These are phyloP conservation scores for Pseudomassariella vexata DNA, from an alignment of 2,329 filamentous ascomycete species.

Conservation along the genomic window DNA sequence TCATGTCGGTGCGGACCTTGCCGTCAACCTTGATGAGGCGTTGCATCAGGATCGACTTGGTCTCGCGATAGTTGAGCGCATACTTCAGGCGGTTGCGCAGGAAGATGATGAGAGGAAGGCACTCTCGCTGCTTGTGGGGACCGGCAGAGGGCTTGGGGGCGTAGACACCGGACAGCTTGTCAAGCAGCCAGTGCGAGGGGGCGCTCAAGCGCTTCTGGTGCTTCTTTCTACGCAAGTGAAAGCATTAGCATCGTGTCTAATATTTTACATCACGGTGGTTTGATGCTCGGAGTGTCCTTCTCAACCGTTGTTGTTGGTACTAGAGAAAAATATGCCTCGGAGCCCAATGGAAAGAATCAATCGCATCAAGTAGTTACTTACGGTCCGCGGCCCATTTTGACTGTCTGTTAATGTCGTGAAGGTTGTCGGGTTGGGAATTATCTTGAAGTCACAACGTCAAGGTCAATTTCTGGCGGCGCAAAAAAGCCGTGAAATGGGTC, in stretches of 20 bases:
- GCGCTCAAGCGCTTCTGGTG: conserved; percentile 99
- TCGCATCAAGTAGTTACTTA: conserved; percentile 31
- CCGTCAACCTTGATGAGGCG: conserved; percentile 98
- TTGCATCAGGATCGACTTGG: conserved; percentile 98
- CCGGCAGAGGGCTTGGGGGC: conserved; percentile 67
- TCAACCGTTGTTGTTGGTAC: background rate
- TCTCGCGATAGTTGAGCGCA: conserved; percentile 97
- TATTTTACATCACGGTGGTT: conserved; percentile 9
- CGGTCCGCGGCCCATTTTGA: conserved; percentile 46
- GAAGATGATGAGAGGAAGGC: conserved; percentile 98
- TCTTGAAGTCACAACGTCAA: too few relatives aligned
- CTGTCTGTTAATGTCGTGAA: conserved; percentile 28
- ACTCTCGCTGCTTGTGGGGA: conserved; percentile 99
- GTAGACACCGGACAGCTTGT: conserved; percentile 96
- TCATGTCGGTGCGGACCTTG: conserved; percentile 98
- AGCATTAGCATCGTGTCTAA: conserved; percentile 21
- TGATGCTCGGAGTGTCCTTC: background rate
- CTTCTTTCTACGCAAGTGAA: conserved; percentile 68
- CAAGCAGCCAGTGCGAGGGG: conserved; percentile 98
- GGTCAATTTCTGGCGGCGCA: too few relatives aligned
- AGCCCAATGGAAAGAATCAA: background rate
- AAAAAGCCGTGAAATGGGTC: too few relatives aligned
- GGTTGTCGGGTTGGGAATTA: conserved; percentile 17
- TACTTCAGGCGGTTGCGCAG: conserved; percentile 97
- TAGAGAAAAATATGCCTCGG: conserved; percentile 1